Evolutionary conservation across 768 basidiomycete genomes (phyloP), one percentile per base, ranked within the genome.

Genomic region (Tulasnella sp.): DNA sequence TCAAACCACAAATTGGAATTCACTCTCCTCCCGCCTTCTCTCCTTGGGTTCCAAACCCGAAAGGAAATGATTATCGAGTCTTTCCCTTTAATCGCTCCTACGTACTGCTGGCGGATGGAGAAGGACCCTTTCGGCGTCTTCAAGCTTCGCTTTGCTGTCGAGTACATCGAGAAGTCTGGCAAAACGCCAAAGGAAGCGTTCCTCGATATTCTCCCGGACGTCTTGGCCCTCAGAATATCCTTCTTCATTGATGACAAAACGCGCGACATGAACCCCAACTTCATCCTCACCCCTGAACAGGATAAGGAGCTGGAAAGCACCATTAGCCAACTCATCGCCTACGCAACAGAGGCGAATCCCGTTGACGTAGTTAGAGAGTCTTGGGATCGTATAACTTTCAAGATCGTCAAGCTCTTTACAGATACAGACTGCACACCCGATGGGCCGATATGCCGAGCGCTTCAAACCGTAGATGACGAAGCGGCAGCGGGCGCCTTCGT

Each of bases 41-140:
- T 96, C 4, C 86, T 97, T 34, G 97, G 97, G 0, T 97, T 91
- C 81, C 79, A 83, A 19, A 89, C 90, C 79, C 87, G 88, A 73
- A 88, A 86, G 77, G 88, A 90, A 74, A 91, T 88, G 77, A 91
- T 90, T 1, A 91, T 97, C n/a, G 64, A 76, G 42, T 67, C 76
- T 77, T 58, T 77, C 78, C 64, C 64, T 25, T 54, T 69, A 15
- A 76, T 76, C 37, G 37, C 38, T 49, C 75, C 75, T 68, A 76
- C 69, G 7, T 76, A 76, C 31, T 68, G 38, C 38, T 49, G 36
- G 37, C 34, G 52, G 36, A 49, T 54, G 45, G 34, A 36, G 40
- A 34, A 25, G 3, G 67, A 76, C 31, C 69, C 58, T 25, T 40
- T 40, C 22, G 75, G 67, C 15, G 34, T 70, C 36, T 71, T 76